A percentile compares a stretch with the other conserved stretches of the same genome.
Conservation (phyloP, 768 basidiomycete genomes). For the Cyclocybe aegerita region DNA sequence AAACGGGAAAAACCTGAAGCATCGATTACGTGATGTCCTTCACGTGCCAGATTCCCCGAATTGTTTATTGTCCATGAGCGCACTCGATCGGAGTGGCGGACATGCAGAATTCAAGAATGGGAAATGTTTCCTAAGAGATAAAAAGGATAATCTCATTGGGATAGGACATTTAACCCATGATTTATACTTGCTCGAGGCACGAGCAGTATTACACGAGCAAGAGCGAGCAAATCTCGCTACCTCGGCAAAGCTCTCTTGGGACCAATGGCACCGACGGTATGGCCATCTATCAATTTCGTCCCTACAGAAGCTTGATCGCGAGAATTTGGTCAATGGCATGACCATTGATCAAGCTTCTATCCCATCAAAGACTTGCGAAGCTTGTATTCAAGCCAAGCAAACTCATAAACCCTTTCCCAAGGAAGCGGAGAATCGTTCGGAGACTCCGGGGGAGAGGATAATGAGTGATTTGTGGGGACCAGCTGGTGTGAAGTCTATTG, state of each 20-base stretch:
- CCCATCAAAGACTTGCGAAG: too few species aligned
- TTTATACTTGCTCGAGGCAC: too few species aligned
- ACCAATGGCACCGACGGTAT: conserved; percentile 26
- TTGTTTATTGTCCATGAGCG: conserved; percentile 18
- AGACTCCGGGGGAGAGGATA: conserved; percentile 17
- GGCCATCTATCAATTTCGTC: conserved; percentile 22
- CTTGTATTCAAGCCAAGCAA: conserved; percentile 35
- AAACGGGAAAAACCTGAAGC: too few species aligned
- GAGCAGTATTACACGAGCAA: too few species aligned
- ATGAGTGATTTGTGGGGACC: conserved; percentile 32
- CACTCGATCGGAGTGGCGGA: conserved; percentile 18
- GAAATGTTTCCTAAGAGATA: conserved; percentile 10
- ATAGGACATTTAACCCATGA: too few species aligned
- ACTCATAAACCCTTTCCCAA: conserved; percentile 28
- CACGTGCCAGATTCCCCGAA: conserved; percentile 22
- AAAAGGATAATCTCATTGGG: conserved; percentile 5
- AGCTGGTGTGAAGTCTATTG: conserved; percentile 16
- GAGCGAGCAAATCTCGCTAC: too few species aligned
- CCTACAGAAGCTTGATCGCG: conserved; percentile 18
- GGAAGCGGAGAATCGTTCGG: conserved; percentile 22
- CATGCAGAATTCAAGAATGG: conserved; percentile 12
- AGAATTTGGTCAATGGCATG: too few species aligned
- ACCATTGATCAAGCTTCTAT: too few species aligned
- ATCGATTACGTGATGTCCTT: too few species aligned
- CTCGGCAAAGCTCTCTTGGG: conserved; percentile 18